Conservation (phyloP, 768 basidiomycete species). For the Paxillus ammoniavirescens region DNA sequence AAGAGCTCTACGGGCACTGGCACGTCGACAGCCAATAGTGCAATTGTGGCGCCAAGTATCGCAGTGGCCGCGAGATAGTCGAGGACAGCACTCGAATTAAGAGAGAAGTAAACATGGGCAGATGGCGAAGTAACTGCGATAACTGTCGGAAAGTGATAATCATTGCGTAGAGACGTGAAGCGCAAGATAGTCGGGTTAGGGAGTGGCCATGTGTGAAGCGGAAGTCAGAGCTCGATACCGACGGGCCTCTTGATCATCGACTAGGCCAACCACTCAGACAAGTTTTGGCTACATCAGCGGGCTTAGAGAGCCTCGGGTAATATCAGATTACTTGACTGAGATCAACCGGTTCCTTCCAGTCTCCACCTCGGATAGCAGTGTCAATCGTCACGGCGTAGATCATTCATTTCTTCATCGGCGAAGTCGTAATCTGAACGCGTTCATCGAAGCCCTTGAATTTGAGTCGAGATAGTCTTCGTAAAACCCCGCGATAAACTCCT, state of each 20-base stretch:
- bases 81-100: neutral
- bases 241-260: no score
- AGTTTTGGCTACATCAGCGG: neutral
- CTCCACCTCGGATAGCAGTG: neutral
- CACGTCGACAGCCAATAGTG: neutral
- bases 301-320: neutral
- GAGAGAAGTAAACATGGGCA: no score
- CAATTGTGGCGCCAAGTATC: neutral
- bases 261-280: no score
- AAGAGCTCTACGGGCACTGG: no score
- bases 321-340: neutral
- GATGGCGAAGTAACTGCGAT: no score
- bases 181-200: no score
- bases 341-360: neutral
- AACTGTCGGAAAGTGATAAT: no score
- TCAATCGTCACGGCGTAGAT: neutral
- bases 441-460: constrained; percentile 70
- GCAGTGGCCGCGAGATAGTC: no score
- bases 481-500: constrained; percentile 80
- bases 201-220: no score
- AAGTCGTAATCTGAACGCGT: constrained; percentile 75
- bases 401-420: constrained; percentile 42
- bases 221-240: no score
- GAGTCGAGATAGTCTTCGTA: constrained; percentile 77
- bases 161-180: no score